Conservation (phyloP, 371 early-diverging fungal species). For the Mycotypha africana region DNA sequence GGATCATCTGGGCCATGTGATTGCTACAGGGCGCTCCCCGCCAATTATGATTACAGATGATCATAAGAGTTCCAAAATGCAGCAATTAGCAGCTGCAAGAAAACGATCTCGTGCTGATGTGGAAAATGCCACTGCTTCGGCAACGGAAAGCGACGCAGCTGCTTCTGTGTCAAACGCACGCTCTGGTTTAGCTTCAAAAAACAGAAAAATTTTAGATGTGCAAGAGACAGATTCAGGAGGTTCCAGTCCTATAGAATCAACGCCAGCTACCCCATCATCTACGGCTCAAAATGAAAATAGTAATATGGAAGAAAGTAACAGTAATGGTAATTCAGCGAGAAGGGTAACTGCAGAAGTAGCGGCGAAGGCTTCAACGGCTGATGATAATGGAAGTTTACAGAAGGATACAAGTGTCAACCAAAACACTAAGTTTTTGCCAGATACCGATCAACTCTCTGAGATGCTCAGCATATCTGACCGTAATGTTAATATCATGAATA, state of each 20-base stretch:
- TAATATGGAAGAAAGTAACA: too few species aligned
- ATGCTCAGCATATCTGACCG: too few species aligned
- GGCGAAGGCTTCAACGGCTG: neutral
- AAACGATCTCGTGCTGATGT: slow-evolving; percentile 36
- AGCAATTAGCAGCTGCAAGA: slow-evolving; percentile 12
- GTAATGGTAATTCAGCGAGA: too few species aligned
- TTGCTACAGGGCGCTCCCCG: slow-evolving; percentile 72
- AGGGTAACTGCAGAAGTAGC: slow-evolving; percentile 8
- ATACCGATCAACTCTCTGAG: too few species aligned
- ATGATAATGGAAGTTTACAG: neutral
- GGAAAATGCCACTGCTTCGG: slow-evolving; percentile 18
- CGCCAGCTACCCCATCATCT: slow-evolving; percentile 46
- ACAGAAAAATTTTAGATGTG: too few species aligned
- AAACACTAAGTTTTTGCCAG: too few species aligned
- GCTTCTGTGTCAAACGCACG: slow-evolving; percentile 3
- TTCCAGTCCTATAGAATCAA: slow-evolving; percentile 39
- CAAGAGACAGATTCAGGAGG: slow-evolving; percentile 44
- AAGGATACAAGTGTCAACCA: too few species aligned
- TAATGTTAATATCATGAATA: too few species aligned
- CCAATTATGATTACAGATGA: slow-evolving; percentile 88
- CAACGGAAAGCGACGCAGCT: slow-evolving; percentile 24
- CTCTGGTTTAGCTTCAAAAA: neutral
- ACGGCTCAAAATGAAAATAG: too few species aligned
- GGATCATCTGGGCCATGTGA: slow-evolving; percentile 51
- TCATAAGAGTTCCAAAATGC: slow-evolving; percentile 71